Percentiles rank a stretch among this genome's conserved stretches.
phyloP scores from a whole-genome alignment of 1,284 basidiomycete genomes.

The Volvariella surrecta region DNA sequence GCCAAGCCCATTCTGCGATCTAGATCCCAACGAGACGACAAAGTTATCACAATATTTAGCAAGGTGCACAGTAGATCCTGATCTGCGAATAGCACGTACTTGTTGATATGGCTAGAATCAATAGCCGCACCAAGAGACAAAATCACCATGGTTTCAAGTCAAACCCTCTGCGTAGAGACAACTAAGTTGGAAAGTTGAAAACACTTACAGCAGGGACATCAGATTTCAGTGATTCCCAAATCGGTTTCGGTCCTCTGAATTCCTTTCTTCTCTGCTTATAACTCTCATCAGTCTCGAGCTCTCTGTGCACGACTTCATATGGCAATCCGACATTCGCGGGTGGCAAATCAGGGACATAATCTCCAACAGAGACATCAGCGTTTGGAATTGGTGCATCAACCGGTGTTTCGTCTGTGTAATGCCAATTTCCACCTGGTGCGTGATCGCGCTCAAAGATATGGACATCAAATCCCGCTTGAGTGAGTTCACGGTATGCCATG shows the following conservation, averaged over 20 bases:
- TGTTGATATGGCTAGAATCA: conserved; percentile 17
- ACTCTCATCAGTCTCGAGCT: conserved; percentile 13
- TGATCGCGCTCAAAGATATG: conserved; percentile 35
- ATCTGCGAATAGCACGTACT: conserved; percentile 14
- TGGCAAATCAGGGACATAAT: conserved; percentile 30
- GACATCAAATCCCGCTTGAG: conserved; percentile 27
- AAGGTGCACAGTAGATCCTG: no score
- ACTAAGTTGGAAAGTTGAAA: no score
- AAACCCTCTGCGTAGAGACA: no score
- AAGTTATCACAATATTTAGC: not conserved
- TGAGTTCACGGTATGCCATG: conserved; percentile 27
- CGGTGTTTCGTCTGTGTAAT: conserved; percentile 30
- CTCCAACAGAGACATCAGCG: conserved; percentile 25
- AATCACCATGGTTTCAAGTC: no score
- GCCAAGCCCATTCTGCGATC: conserved; percentile 21
- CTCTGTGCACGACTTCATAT: conserved; percentile 22
- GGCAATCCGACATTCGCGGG: conserved; percentile 21
- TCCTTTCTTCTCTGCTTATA: conserved; percentile 14
- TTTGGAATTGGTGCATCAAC: conserved; percentile 31
- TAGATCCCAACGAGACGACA: conserved; percentile 9
- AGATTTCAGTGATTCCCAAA: conserved; percentile 32
- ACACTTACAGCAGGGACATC: conserved; percentile 32
- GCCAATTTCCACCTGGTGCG: conserved; percentile 37
- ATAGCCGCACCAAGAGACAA: not conserved
- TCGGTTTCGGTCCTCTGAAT: conserved; percentile 31